Evolutionary conservation across 352 stramenopile genomes (phyloP).

Genomic region (Phytophthora brassicae): DNA sequence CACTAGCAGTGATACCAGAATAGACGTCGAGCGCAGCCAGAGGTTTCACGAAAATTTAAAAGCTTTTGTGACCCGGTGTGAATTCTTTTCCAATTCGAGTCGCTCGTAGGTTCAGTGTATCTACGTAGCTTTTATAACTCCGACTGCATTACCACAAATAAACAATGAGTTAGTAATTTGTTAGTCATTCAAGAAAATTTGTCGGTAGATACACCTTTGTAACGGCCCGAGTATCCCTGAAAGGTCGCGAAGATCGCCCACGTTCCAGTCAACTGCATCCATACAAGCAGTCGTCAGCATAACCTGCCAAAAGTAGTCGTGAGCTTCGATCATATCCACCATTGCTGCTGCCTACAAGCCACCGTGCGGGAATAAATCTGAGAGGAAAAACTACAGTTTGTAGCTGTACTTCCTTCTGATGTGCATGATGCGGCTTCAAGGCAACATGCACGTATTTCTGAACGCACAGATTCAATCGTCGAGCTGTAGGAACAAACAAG

Average conservation of each 20-base stretch:
- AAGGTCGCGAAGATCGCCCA: not conserved
- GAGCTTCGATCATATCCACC: not conserved
- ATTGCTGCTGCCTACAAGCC: not conserved
- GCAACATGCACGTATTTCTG: no score
- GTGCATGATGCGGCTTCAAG: no score
- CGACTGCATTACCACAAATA: not conserved
- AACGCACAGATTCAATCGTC: no score
- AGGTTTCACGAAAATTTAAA: not conserved
- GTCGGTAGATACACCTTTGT: no score
- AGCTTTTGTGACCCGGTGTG: not conserved
- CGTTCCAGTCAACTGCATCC: not conserved
- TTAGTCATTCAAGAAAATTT: no score
- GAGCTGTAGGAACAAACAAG: no score
- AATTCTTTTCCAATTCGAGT: not conserved
- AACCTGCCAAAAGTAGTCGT: not conserved
- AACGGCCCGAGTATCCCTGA: not conserved
- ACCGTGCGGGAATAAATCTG: not conserved
- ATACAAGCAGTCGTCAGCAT: not conserved
- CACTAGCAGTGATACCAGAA: not conserved
- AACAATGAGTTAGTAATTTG: not conserved
- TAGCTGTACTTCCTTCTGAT: no score
- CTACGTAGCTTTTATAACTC: not conserved
- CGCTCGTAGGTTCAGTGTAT: not conserved
- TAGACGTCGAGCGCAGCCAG: not conserved
- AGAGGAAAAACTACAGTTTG: no score